Evolutionary conservation across 148 eudicot species (phyloP).

Genomic region (Silene uniflora): DNA sequence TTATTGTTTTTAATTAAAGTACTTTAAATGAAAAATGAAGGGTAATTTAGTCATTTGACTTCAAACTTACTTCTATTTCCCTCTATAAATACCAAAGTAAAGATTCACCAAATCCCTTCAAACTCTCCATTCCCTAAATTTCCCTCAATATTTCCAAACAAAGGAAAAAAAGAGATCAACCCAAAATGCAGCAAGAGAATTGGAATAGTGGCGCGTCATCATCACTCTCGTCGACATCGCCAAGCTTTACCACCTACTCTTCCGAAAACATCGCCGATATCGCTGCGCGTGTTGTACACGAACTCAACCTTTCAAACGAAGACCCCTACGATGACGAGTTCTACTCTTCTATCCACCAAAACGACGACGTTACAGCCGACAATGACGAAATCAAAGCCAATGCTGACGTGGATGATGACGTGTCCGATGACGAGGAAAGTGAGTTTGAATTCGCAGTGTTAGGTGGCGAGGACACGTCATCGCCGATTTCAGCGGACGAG

Average conservation of each 20-base stretch:
- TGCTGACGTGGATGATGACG: not conserved
- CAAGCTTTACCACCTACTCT: conserved; percentile 41
- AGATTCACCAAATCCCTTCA: conserved; percentile 15
- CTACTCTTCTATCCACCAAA: conserved; percentile 7
- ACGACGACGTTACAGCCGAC: conserved; percentile 18
- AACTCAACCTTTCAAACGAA: conserved; percentile 25
- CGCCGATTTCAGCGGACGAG: conserved; percentile 45
- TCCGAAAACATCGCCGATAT: conserved; percentile 36
- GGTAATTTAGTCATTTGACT: conserved; percentile 20
- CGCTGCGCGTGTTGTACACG: conserved; percentile 46
- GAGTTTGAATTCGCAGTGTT: conserved; percentile 41
- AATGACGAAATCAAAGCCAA: not conserved
- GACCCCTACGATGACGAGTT: conserved; percentile 11
- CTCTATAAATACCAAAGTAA: conserved; percentile 2
- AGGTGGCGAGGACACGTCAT: conserved; percentile 26
- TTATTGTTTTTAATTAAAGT: not conserved
- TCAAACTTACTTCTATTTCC: not conserved
- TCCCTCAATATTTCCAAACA: conserved; percentile 4
- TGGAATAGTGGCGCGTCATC: conserved; percentile 18
- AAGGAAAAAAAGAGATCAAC: not conserved
- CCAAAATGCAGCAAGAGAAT: conserved; percentile 16
- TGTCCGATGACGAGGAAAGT: conserved; percentile 22
- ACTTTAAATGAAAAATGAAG: not conserved
- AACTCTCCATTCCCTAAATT: not conserved
- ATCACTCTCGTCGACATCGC: conserved; percentile 22